These are phyloP conservation scores for Asterochloris sp. DNA, from an alignment of 139 green algal genomes.

Conservation along the genomic window DNA sequence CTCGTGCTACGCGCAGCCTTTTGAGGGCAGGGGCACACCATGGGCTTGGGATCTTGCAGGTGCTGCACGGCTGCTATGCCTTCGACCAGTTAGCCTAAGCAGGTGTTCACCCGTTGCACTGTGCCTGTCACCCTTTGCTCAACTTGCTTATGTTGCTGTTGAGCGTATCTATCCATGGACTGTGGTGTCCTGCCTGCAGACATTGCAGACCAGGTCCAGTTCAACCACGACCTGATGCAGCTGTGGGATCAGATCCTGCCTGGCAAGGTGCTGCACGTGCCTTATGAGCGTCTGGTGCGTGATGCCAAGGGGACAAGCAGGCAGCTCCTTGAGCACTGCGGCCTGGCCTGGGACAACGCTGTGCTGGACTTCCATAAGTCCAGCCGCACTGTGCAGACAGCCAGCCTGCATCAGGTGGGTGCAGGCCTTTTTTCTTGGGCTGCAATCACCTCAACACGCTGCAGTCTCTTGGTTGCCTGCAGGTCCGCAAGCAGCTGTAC, in stretches of 20 bases:
- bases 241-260: slow-evolving; percentile 51
- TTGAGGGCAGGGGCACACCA: slow-evolving; percentile 49
- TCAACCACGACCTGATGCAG: slow-evolving; percentile 33
- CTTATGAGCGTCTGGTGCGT: slow-evolving; percentile 43
- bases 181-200: slow-evolving; percentile 17
- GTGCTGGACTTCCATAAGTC: slow-evolving; percentile 55
- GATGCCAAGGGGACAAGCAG: slow-evolving; percentile 22
- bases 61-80: background rate
- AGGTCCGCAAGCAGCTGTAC: slow-evolving; percentile 73
- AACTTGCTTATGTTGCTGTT: background rate
- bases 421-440: background rate
- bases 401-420: slow-evolving; percentile 58
- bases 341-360: slow-evolving; percentile 46
- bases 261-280: slow-evolving; percentile 41
- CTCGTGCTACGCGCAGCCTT: slow-evolving; percentile 72
- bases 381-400: slow-evolving; percentile 53
- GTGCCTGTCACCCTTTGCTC: background rate
- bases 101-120: background rate
- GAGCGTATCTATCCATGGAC: background rate
- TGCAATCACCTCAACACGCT: background rate
- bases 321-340: slow-evolving; percentile 45
- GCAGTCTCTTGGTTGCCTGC: background rate
- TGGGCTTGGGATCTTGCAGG: slow-evolving; percentile 57
- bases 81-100: background rate
- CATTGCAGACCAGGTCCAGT: slow-evolving; percentile 32